Conservation (phyloP, 1,139 yeast genomes). For the Geotrichum siamense region DNA sequence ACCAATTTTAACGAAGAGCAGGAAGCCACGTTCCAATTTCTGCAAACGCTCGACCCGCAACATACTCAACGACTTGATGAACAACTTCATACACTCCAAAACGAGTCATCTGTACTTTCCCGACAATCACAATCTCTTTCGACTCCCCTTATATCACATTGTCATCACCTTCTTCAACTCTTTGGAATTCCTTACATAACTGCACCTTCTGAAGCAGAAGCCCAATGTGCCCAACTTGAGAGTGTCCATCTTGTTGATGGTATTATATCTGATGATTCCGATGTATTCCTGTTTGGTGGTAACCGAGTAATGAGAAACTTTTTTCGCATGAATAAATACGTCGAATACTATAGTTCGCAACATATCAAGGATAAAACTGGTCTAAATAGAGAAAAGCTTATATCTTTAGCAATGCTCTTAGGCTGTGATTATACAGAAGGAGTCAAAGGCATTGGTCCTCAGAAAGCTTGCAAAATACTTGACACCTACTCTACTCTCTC, state of each 20-base stretch:
- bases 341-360: constrained; percentile 66
- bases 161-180: constrained; percentile 73
- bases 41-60: neutral
- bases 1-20: constrained; percentile 61
- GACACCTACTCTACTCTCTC: constrained; percentile 63
- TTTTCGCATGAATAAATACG: constrained; percentile 82
- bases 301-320: constrained; percentile 77
- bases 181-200: constrained; percentile 93
- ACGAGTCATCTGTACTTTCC: neutral
- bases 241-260: constrained; percentile 77
- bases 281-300: constrained; percentile 92
- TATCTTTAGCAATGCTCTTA: constrained; percentile 69
- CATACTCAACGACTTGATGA: neutral
- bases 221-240: constrained; percentile 83
- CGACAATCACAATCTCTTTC: constrained; percentile 2
- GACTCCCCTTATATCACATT: constrained; percentile 65
- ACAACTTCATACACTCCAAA: neutral
- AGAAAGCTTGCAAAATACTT: constrained; percentile 81
- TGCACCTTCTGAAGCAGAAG: constrained; percentile 98
- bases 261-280: constrained; percentile 94
- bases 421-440: constrained; percentile 97
- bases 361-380: constrained; percentile 64
- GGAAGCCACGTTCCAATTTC: constrained; percentile 37
- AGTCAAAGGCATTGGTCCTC: constrained; percentile 86
- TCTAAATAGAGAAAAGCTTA: constrained; percentile 52